Conservation (phyloP, 106 monocot species). For the Allium fistulosum region DNA sequence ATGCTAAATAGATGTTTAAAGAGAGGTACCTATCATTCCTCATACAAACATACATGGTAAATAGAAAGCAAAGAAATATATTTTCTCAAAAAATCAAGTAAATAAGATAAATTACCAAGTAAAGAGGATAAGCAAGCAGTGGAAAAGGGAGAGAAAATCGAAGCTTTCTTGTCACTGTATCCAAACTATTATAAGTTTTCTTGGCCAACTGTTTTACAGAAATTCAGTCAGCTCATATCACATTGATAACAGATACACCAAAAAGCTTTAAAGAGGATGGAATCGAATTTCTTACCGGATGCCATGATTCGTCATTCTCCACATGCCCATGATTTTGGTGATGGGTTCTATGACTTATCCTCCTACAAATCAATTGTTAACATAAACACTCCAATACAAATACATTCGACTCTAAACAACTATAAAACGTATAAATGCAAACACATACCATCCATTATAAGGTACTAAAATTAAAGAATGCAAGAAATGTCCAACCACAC, state of each 20-base stretch:
- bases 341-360: constrained; percentile 93
- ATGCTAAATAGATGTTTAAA: too few species aligned
- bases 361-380: constrained; percentile 32
- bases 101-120: constrained; percentile 24
- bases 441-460: constrained; percentile 82
- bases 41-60: too few species aligned
- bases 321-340: constrained; percentile 98
- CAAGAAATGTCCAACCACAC: constrained; percentile 74
- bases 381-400: constrained; percentile 76
- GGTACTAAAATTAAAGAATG: constrained; percentile 92
- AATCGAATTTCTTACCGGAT: constrained; percentile 51
- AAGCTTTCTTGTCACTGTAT: constrained; percentile 25
- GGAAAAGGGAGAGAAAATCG: constrained; percentile 65
- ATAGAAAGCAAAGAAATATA: too few species aligned
- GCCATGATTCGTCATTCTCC: constrained; percentile 98
- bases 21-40: too few species aligned
- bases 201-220: constrained; percentile 42
- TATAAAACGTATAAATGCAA: not conserved
- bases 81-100: too few species aligned
- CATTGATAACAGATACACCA: not conserved
- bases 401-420: too few species aligned
- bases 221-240: not conserved
- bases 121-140: constrained; percentile 62
- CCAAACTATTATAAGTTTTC: constrained; percentile 48
- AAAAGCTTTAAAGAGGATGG: not conserved